Percentiles rank a stretch among this genome's conserved stretches.
Evolutionary conservation across 306 rosid species (phyloP).

Genomic region (Fagus crenata): DNA sequence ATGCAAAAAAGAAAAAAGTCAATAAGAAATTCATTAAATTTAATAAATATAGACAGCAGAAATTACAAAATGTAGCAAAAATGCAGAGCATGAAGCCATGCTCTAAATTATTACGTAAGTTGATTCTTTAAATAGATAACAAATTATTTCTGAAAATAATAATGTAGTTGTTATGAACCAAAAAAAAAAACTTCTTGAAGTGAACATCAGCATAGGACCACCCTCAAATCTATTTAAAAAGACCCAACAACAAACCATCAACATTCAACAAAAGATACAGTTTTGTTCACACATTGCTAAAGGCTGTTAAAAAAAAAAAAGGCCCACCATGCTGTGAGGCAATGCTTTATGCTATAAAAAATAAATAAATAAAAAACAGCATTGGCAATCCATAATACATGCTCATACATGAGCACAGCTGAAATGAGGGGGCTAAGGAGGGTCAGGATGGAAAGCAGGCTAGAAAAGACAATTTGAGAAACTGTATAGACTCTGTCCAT

Average conservation of each 20-base stretch:
- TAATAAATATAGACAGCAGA: neutral
- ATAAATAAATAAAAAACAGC: no score
- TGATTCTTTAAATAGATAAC: neutral
- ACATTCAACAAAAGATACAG: neutral
- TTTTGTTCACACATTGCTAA: neutral
- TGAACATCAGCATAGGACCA: neutral
- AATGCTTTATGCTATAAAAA: no score
- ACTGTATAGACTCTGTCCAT: no score
- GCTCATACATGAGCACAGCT: no score
- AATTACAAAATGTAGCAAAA: neutral
- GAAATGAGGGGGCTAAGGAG: no score
- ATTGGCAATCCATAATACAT: no score
- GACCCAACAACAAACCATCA: neutral
- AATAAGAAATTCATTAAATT: neutral
- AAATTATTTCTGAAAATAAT: neutral
- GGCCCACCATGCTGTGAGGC: neutral
- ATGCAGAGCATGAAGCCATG: neutral
- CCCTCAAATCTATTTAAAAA: neutral
- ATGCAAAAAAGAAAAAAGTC: conserved; percentile 13
- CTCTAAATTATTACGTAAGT: neutral
- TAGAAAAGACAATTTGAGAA: no score
- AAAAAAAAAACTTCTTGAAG: neutral
- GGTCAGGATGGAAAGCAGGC: no score
- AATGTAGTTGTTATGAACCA: neutral
- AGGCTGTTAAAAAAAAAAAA: neutral